Base-by-base conservation (phyloP, 331 rosid genomes). In the Malus hybrid region DNA sequence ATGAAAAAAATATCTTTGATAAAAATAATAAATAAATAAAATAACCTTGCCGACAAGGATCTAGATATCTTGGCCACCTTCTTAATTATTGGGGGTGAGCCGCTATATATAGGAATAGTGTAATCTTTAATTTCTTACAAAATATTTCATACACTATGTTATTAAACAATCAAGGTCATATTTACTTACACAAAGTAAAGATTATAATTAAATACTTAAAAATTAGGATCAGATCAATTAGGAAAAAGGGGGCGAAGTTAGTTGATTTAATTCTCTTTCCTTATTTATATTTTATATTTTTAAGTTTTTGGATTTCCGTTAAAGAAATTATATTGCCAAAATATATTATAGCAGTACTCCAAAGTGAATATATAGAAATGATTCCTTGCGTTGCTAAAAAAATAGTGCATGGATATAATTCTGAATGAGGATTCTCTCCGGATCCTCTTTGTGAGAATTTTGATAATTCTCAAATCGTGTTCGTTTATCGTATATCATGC, bases 401-500 rank as follows among this genome's bases (percentile, higher is more conserved):
- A 48, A 32, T 64, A 32, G 15, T 63, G 36, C 20, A 64, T 14
- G 32, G 34, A 62, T 22, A 6, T 24, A 11, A 34, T 34, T 34
- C 10, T 36, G 42, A 36, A 36, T 36, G 42, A 36, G 11, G 3
- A 36, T 36, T 3, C 2, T 36, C 2, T 36, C 0, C 2, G 10
- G 10, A 36, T 36, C 2, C 0, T 36, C 10, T 36, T 36, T 36
- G 42, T 36, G 42, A 7, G 42, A 10, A 36, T 36, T 36, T 0
- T 36, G 0, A 0, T 0, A 2, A 36, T 36, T 0, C 0, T 36
- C 0, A 36, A 36, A 36, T 36, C 0, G 11, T 36, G 10, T 36
- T 0, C 0, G 42, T 36, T 36, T 0, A 36, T 36, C 10, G 10
- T 36, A 36, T 0, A 36, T 36, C 0, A 0, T 36, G 42, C 0